phyloP scores from a whole-genome alignment of 1,284 basidiomycete genomes.

The Trichosporon ovoides region DNA sequence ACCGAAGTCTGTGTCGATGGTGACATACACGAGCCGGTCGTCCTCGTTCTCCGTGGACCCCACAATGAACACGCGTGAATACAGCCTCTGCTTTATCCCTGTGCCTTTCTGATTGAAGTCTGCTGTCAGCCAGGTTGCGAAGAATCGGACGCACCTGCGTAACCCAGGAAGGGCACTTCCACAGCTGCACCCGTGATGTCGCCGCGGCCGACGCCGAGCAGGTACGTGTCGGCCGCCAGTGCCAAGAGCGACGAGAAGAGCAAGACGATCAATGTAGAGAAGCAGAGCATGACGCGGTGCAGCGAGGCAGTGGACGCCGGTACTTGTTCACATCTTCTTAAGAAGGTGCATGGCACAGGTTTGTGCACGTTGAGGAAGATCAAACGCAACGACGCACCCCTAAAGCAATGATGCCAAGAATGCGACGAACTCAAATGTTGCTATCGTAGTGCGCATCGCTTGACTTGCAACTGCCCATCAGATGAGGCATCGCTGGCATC shows the following conservation, averaged over 20 bases:
- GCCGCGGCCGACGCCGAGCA: constrained; percentile 17
- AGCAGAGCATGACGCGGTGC: too few species aligned
- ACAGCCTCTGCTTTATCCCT: constrained; percentile 11
- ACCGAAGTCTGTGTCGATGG: constrained; percentile 8
- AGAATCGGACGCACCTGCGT: not conserved
- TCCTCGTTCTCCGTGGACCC: not conserved
- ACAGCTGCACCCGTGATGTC: constrained; percentile 17
- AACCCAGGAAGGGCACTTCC: constrained; percentile 15
- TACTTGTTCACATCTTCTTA: too few species aligned
- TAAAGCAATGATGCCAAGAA: too few species aligned
- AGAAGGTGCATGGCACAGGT: too few species aligned
- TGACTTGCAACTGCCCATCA: too few species aligned
- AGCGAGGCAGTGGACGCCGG: too few species aligned
- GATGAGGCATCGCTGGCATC: too few species aligned
- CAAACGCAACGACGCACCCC: too few species aligned
- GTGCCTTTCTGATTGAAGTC: constrained; percentile 12
- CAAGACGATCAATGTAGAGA: too few species aligned
- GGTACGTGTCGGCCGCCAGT: constrained; percentile 12
- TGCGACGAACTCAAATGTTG: too few species aligned
- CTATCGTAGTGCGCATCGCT: too few species aligned
- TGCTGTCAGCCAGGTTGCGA: not conserved
- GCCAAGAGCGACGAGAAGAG: not conserved
- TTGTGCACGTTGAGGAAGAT: too few species aligned
- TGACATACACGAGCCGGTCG: constrained; percentile 13
- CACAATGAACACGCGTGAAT: constrained; percentile 15